Evolutionary conservation across 805 yeast genomes (phyloP), one percentile per base, ranked within the genome.

Genomic region (Pichia cephalocereana): DNA sequence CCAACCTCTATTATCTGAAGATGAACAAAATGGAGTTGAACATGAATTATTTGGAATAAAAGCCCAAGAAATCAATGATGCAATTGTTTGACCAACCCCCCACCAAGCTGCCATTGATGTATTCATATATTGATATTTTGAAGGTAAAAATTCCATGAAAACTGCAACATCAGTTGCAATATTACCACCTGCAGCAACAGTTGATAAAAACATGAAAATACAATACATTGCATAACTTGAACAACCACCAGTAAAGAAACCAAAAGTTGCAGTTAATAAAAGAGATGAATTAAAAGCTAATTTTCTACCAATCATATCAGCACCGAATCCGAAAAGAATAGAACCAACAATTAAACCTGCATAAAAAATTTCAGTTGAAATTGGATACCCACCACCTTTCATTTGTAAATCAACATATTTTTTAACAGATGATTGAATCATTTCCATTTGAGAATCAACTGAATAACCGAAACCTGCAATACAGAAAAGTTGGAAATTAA

Each of bases 21-120:
- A 66, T 31, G 68, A 67, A 58, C 85, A 79, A n/a, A 58, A 69
- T 9, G 60, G 58, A 62, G 68, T 57, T 18, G 64, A 60, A 57
- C 84, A 78, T 6, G 78, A 72, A 51, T 67, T 67, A 49, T 73
- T 70, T 14, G 79, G 72, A 43, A 80, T 63, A 47, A 75, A 72
- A 0, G 78, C 82, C 80, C 82, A 79, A 6, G 80, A 73, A 39
- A 77, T 55, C 18, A 77, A 61, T 32, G 68, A 68, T 12, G 80
- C 72, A 40, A 79, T 65, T 2, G 80, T 70, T 58, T 79, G 83
- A 32, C 83, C 84, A 36, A 79, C 66, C 41, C 82, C 80, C 85
- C 84, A 79, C 77, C 74, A 80, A 41, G 70, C 65, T 23, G 82
- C 78, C 63, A 79, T 70, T 37, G 75, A 66, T 2, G 82, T 76